phyloP scores from a whole-genome alignment of 805 yeast species.

The Hemisphaericaspora nanyangensis region DNA sequence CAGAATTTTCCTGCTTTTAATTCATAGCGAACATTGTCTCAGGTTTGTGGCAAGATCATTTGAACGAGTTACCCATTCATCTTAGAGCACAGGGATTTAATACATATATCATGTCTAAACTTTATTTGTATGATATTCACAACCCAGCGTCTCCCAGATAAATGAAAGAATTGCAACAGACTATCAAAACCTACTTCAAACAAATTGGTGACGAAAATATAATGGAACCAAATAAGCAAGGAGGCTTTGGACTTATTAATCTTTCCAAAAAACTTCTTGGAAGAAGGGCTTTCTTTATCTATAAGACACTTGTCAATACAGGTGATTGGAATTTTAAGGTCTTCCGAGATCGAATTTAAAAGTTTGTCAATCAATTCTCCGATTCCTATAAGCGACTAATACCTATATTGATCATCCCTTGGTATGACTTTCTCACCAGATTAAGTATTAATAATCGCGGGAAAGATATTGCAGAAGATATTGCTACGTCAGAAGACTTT shows the following conservation, averaged over 20 bases:
- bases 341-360: too few species aligned
- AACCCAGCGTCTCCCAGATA: conserved; percentile 1
- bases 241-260: neutral
- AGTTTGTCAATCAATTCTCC: too few species aligned
- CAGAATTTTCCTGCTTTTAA: neutral
- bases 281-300: too few species aligned
- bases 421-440: too few species aligned
- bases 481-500: too few species aligned
- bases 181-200: neutral
- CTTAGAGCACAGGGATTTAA: neutral
- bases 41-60: neutral
- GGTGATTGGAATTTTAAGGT: too few species aligned
- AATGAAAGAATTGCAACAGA: neutral
- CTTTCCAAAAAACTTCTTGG: neutral
- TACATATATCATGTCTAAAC: neutral
- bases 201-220: neutral
- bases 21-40: neutral
- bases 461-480: too few species aligned
- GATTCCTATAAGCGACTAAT: too few species aligned
- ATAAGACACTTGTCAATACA: too few species aligned
- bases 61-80: neutral
- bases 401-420: too few species aligned
- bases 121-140: neutral
- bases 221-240: neutral
- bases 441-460: too few species aligned